These are phyloP conservation scores for Dothideomycetidae sp. DNA, from an alignment of 2,329 filamentous ascomycete species.

Conservation along the genomic window DNA sequence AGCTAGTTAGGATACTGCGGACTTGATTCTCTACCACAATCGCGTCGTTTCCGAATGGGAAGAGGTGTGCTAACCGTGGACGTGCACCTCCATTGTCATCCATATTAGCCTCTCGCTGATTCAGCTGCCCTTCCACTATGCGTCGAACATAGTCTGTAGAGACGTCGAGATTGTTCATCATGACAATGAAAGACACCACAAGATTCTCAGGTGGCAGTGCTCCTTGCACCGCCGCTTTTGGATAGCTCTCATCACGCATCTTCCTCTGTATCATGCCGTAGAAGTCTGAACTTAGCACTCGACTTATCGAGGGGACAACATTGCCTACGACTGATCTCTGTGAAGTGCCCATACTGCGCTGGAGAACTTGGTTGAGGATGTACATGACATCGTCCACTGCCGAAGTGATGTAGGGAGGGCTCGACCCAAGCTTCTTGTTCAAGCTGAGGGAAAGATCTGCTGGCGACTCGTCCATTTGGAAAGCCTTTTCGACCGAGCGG, in stretches of 20 bases:
- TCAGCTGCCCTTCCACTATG: constrained; percentile 59
- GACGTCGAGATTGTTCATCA: constrained; percentile 92
- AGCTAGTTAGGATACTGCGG: constrained; percentile 53
- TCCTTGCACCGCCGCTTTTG: constrained; percentile 62
- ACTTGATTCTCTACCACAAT: constrained; percentile 54
- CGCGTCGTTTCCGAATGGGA: constrained; percentile 68
- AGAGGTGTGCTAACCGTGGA: constrained; percentile 39
- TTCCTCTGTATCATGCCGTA: constrained; percentile 94
- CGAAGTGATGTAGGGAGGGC: constrained; percentile 81
- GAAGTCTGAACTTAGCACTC: constrained; percentile 77
- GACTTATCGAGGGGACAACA: constrained; percentile 63
- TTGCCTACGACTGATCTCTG: constrained; percentile 64
- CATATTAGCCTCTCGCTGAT: constrained; percentile 25
- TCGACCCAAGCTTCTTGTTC: constrained; percentile 55
- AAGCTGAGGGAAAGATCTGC: constrained; percentile 63
- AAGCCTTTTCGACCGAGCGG: constrained; percentile 90
- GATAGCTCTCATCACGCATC: constrained; percentile 93
- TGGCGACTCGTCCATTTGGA: constrained; percentile 86
- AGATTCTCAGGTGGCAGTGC: constrained; percentile 75
- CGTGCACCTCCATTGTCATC: constrained; percentile 20
- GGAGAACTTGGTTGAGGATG: constrained; percentile 83
- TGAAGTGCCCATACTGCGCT: constrained; percentile 73
- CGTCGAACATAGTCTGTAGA: constrained; percentile 80
- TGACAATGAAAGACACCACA: constrained; percentile 75
- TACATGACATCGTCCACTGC: constrained; percentile 99